A percentile compares a stretch with the other conserved stretches of the same genome.
These are phyloP conservation scores for Calonectria pteridis DNA, from an alignment of 2,329 filamentous ascomycete species.

Conservation along the genomic window DNA sequence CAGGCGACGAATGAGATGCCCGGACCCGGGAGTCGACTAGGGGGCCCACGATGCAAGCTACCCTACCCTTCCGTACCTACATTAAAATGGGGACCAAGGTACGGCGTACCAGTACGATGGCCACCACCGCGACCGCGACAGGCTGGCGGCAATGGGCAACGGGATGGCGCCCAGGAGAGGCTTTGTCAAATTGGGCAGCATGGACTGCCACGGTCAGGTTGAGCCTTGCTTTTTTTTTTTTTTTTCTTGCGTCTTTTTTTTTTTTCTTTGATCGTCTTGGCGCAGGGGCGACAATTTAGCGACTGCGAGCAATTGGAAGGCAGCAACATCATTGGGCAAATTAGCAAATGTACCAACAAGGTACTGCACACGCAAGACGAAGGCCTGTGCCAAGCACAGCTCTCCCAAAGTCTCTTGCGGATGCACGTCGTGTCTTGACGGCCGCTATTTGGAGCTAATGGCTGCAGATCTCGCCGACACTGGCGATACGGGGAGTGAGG, in stretches of 20 bases:
- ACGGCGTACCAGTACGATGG: slow-evolving; percentile 23
- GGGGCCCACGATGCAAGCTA: slow-evolving; percentile 33
- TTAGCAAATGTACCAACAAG: slow-evolving; percentile 13
- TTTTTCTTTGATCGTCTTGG: not conserved
- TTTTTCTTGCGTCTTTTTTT: slow-evolving; percentile 2
- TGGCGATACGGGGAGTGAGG: not conserved
- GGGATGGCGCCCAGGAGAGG: slow-evolving; percentile 6
- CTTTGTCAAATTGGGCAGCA: not conserved
- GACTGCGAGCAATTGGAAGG: not conserved
- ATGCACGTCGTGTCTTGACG: slow-evolving; percentile 17
- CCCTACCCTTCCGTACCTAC: slow-evolving; percentile 30
- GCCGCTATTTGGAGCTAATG: slow-evolving; percentile 24
- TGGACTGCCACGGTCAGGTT: not conserved
- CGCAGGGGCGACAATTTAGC: not conserved
- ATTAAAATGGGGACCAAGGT: slow-evolving; percentile 23
- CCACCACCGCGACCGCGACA: not conserved
- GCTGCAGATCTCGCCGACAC: slow-evolving; percentile 22
- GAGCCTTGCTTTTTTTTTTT: not conserved
- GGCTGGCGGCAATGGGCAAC: not conserved
- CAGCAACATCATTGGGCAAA: slow-evolving; percentile 1
- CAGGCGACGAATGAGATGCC: slow-evolving; percentile 44
- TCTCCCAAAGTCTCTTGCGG: slow-evolving; percentile 1
- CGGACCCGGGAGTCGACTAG: slow-evolving; percentile 36
- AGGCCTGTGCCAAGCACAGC: slow-evolving; percentile 16
- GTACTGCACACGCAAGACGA: slow-evolving; percentile 1